A percentile compares a stretch with the other conserved stretches of the same genome.
phyloP scores from a whole-genome alignment of 169 alveolate genomes.

The Eimeria praecox region DNA sequence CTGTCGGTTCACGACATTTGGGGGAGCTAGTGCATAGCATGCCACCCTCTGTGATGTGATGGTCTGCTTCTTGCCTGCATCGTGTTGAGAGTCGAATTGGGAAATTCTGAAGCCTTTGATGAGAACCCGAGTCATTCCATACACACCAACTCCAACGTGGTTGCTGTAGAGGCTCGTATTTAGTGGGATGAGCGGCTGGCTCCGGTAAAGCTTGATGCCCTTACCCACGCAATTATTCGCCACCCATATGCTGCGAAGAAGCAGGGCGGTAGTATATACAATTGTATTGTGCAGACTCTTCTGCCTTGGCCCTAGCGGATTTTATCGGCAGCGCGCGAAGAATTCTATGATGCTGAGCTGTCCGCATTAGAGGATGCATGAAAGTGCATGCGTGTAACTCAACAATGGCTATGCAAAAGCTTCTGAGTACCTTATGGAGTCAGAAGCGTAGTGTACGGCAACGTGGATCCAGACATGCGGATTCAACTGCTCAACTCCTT shows the following conservation, averaged over 20 bases:
- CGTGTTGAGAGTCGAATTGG: background rate
- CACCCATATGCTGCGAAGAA: conserved; percentile 51
- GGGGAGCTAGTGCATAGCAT: background rate
- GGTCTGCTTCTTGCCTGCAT: conserved; percentile 10
- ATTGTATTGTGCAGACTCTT: background rate
- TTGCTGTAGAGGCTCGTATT: background rate
- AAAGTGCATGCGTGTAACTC: background rate
- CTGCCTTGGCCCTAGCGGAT: background rate
- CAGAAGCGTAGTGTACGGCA: conserved; percentile 57
- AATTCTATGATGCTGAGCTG: background rate
- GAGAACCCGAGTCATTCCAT: conserved; percentile 67
- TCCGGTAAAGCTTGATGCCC: conserved; percentile 18
- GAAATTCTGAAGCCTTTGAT: conserved; percentile 35
- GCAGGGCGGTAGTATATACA: background rate
- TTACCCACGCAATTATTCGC: conserved; percentile 20
- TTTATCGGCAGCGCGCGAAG: background rate
- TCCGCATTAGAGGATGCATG: background rate
- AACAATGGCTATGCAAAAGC: background rate
- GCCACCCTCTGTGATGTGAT: background rate
- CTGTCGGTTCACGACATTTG: conserved; percentile 88
- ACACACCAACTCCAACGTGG: conserved; percentile 66
- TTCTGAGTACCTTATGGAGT: conserved; percentile 6
- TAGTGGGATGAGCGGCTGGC: conserved; percentile 14
- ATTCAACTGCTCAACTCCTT: background rate
- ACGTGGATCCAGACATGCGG: conserved; percentile 54